A percentile compares a stretch with the other conserved stretches of the same genome.
These are phyloP conservation scores for Camellia lanceoleosa DNA, from an alignment of 148 eudicot genomes.

Conservation along the genomic window DNA sequence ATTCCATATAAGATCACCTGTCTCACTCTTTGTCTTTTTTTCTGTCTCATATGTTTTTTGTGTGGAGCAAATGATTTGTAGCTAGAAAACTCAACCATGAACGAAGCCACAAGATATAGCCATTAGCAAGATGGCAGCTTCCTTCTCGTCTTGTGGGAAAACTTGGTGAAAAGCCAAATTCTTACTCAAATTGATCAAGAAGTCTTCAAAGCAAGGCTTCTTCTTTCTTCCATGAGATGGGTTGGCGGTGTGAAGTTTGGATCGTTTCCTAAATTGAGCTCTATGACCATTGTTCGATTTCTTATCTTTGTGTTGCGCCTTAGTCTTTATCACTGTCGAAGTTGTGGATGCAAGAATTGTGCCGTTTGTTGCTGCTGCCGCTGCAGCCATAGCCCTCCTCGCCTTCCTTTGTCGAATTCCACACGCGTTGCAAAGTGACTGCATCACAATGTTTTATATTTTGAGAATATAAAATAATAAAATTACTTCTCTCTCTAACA, in stretches of 20 bases:
- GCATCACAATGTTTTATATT: conserved; percentile 6
- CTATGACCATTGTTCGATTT: conserved; percentile 11
- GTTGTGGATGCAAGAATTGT: conserved; percentile 11
- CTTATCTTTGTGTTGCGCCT: conserved; percentile 32
- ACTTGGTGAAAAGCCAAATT: conserved; percentile 44
- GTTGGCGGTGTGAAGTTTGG: conserved; percentile 16
- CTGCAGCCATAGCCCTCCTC: conserved; percentile 60
- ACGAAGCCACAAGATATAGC: conserved; percentile 66
- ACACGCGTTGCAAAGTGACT: conserved; percentile 85
- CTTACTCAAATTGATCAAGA: conserved; percentile 49
- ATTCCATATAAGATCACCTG: too few relatives aligned
- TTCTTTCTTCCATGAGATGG: not conserved
- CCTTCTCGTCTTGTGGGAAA: conserved; percentile 70
- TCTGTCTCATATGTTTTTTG: too few relatives aligned
- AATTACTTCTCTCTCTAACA: too few relatives aligned
- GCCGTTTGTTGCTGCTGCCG: conserved; percentile 40
- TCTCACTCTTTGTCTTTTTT: too few relatives aligned
- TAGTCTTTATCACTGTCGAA: conserved; percentile 21
- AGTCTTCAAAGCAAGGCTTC: conserved; percentile 48
- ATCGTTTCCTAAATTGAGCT: conserved; percentile 35
- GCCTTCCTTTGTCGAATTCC: conserved; percentile 83
- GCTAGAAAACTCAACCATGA: conserved; percentile 34
- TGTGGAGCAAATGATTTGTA: too few relatives aligned
- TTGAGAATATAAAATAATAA: too few relatives aligned
- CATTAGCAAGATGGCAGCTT: conserved; percentile 79